Evolutionary conservation across 345 rosid species (phyloP).

Genomic region (Heritiera fomes): DNA sequence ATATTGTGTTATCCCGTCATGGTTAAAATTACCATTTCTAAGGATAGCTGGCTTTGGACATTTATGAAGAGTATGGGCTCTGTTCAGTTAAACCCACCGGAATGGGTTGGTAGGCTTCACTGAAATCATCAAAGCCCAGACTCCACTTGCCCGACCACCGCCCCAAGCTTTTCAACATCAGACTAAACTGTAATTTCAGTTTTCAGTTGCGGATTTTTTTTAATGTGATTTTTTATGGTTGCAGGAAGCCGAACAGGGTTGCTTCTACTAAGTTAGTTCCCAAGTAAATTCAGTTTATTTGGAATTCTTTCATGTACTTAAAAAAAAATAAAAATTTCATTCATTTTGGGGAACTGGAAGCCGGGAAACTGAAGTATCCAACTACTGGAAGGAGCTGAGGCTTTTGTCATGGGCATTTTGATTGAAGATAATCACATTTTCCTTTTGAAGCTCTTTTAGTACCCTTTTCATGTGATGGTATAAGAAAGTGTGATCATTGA

Average conservation of each 20-base stretch:
- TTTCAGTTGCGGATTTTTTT: slow-evolving; percentile 5
- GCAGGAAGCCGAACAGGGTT: too few relatives aligned
- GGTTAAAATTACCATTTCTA: too few relatives aligned
- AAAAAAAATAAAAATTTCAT: too few relatives aligned
- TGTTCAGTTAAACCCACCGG: neutral
- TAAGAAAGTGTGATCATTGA: neutral
- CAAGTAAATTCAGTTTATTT: too few relatives aligned
- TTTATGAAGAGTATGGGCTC: neutral
- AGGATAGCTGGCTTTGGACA: neutral
- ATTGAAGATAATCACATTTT: slow-evolving; percentile 54
- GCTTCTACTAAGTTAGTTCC: too few relatives aligned
- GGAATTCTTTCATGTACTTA: too few relatives aligned
- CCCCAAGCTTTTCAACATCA: neutral
- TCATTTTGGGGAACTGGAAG: slow-evolving; percentile 49
- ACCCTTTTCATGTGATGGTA: neutral
- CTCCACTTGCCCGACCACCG: slow-evolving; percentile 26
- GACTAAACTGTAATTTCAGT: neutral
- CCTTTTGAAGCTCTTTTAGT: neutral
- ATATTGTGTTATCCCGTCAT: too few relatives aligned
- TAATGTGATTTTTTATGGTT: neutral
- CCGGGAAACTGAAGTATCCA: slow-evolving; percentile 72
- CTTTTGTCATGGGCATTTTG: slow-evolving; percentile 78
- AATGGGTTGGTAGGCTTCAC: neutral
- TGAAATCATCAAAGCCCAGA: slow-evolving; percentile 29
- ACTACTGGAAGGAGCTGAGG: slow-evolving; percentile 77